Conservation (phyloP, 108 stramenopile genomes). For the Skeletonema menzelii region DNA sequence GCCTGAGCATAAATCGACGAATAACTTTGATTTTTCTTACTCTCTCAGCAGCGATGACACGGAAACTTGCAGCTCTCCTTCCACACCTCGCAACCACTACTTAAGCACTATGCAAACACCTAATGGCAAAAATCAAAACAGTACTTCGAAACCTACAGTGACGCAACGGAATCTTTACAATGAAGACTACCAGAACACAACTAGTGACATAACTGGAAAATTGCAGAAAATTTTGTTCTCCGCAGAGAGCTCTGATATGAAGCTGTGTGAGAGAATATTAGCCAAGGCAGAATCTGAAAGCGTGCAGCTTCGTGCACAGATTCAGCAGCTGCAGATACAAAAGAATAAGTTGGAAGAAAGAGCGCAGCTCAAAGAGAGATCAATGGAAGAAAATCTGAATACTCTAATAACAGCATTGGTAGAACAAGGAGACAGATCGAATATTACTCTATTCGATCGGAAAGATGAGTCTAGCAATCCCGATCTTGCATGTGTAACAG, state of each 20-base stretch:
- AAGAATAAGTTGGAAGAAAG: conserved; percentile 19
- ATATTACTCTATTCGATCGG: background rate
- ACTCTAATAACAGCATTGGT: background rate
- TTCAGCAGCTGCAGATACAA: conserved; percentile 24
- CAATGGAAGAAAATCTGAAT: conserved; percentile 13
- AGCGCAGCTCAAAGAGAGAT: background rate
- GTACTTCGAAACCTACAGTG: background rate
- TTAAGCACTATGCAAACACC: background rate
- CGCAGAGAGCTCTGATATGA: conserved; percentile 18
- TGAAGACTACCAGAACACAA: conserved; percentile 15
- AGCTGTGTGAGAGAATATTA: conserved; percentile 40
- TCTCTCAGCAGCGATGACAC: background rate
- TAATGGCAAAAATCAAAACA: background rate
- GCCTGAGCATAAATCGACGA: background rate
- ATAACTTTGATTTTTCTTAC: background rate
- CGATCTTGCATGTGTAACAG: conserved; percentile 1
- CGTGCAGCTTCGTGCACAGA: conserved; percentile 33
- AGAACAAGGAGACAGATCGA: conserved; percentile 8
- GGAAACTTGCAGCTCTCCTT: background rate
- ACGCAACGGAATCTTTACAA: conserved; percentile 13
- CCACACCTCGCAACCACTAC: background rate
- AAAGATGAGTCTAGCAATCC: background rate
- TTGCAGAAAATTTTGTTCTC: conserved; percentile 9
- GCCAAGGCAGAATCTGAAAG: conserved; percentile 43
- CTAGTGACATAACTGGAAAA: conserved; percentile 12